phyloP scores from a whole-genome alignment of 2,329 filamentous ascomycete species.

The Microsporum audouinii region DNA sequence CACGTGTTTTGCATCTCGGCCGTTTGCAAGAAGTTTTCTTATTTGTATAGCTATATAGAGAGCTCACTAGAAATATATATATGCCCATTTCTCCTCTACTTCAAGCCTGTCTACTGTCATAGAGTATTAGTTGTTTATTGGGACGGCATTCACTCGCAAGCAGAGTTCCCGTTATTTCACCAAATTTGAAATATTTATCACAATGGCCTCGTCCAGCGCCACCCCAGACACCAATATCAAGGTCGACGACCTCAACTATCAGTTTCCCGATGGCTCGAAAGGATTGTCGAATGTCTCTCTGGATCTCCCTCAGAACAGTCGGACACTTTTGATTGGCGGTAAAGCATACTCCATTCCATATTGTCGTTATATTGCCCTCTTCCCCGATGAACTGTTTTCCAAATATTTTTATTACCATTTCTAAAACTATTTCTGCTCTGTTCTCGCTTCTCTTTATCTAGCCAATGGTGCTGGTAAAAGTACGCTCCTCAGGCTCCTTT shows the following conservation, averaged over 20 bases:
- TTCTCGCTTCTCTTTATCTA: slow-evolving; percentile 20
- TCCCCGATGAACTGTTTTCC: not conserved
- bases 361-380: not conserved
- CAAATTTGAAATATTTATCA: not conserved
- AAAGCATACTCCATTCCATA: slow-evolving; percentile 17
- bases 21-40: not conserved
- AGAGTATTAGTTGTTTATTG: not conserved
- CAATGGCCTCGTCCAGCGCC: not conserved
- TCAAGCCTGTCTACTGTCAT: not conserved
- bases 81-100: too few species aligned
- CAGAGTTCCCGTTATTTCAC: not conserved
- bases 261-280: slow-evolving; percentile 72
- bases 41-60: too few species aligned
- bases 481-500: slow-evolving; percentile 83
- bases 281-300: slow-evolving; percentile 66
- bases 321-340: slow-evolving; percentile 84
- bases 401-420: not conserved
- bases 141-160: not conserved
- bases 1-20: not conserved
- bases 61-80: too few species aligned
- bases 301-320: slow-evolving; percentile 66
- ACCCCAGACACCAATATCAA: slow-evolving; percentile 49
- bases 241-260: slow-evolving; percentile 70
- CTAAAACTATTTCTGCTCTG: slow-evolving; percentile 2
- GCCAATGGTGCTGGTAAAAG: slow-evolving; percentile 96